These are phyloP conservation scores for Aegilops speltoides DNA, from an alignment of 176 grass and related monocot species.

Conservation along the genomic window DNA sequence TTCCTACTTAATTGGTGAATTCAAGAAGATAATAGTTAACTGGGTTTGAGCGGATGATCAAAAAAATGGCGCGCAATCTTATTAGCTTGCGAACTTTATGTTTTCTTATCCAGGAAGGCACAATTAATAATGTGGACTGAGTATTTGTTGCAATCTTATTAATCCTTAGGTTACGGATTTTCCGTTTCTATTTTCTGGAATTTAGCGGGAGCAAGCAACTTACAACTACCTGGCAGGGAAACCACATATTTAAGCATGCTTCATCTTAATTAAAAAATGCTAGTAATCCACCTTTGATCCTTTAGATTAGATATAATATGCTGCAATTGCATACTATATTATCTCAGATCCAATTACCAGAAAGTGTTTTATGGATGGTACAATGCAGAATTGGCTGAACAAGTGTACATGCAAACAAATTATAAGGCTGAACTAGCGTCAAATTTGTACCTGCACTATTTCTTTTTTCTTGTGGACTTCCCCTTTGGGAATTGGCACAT, in stretches of 20 bases:
- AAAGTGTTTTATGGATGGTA: background rate
- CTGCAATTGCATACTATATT: background rate
- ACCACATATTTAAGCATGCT: background rate
- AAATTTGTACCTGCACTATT: slow-evolving; percentile 78
- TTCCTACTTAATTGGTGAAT: background rate
- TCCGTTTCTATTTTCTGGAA: background rate
- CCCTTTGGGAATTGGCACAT: slow-evolving; percentile 98
- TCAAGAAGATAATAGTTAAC: slow-evolving; percentile 2
- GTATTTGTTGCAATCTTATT: background rate
- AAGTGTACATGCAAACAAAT: background rate
- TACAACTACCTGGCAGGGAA: background rate
- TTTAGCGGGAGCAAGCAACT: background rate
- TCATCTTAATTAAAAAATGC: too few relatives aligned
- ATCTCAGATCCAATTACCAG: background rate
- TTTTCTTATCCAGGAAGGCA: background rate
- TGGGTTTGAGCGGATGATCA: background rate
- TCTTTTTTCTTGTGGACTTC: slow-evolving; percentile 99
- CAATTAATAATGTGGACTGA: background rate
- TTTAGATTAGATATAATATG: background rate
- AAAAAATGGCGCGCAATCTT: background rate
- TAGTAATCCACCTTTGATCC: background rate
- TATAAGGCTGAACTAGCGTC: background rate
- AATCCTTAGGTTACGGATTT: too few relatives aligned
- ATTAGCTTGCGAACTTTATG: background rate
- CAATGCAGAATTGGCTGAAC: background rate